phyloP scores from a whole-genome alignment of 1,139 yeast species.

The Hyphopichia fennica region DNA sequence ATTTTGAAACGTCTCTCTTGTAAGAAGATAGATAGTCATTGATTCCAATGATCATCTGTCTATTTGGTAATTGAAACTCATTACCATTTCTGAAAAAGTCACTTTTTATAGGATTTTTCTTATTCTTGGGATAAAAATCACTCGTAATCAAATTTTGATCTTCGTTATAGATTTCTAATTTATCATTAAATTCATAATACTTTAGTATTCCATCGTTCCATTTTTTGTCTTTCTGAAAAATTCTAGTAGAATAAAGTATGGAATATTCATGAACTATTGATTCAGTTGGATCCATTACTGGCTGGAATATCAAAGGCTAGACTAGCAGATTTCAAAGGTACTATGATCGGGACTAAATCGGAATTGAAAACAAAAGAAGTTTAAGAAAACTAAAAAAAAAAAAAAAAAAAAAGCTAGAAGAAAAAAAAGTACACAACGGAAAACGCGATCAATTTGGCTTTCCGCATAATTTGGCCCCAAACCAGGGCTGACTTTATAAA shows the following conservation, averaged over 20 bases:
- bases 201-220: constrained; percentile 57
- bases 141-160: constrained; percentile 35
- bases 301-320: neutral
- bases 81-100: constrained; percentile 11
- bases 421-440: neutral
- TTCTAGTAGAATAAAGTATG: constrained; percentile 44
- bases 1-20: constrained; percentile 16
- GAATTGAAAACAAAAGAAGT: neutral
- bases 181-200: constrained; percentile 49
- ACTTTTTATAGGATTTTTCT: constrained; percentile 8
- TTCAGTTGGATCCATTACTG: neutral
- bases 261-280: constrained; percentile 39
- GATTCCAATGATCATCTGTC: constrained; percentile 14
- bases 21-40: constrained; percentile 12
- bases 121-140: constrained; percentile 26
- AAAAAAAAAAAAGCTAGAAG: neutral
- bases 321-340: neutral
- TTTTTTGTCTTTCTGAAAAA: constrained; percentile 49
- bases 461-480: neutral
- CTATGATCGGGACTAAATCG: neutral
- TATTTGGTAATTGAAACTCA: constrained; percentile 16
- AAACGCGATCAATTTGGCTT: neutral
- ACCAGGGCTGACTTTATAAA: too few species aligned
- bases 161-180: constrained; percentile 43
- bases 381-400: neutral